Percentiles rank a stretch among this genome's conserved stretches.
Evolutionary conservation across 345 rosid genomes (phyloP).

Genomic region (Citrus hindsii): DNA sequence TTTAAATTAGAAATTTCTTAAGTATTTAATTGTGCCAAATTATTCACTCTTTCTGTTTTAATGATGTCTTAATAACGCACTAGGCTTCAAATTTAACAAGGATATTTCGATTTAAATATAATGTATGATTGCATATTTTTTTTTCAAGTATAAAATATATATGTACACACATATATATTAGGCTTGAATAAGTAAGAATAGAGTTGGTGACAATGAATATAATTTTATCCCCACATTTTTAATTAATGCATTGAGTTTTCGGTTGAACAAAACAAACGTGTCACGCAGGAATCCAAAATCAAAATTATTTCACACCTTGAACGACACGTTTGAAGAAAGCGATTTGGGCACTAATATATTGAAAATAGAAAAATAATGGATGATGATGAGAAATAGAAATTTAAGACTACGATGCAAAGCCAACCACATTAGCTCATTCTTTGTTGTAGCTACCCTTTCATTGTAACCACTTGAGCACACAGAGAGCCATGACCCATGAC

Average conservation of each 20-base stretch:
- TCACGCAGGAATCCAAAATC: neutral
- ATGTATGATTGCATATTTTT: neutral
- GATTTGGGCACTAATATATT: constrained; percentile 4
- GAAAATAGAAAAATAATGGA: neutral
- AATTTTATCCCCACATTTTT: neutral
- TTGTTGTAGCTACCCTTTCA: constrained; percentile 16
- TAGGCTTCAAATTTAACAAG: neutral
- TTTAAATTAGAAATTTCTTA: neutral
- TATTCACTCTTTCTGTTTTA: neutral
- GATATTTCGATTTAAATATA: neutral
- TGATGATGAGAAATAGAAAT: neutral
- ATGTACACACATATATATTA: neutral
- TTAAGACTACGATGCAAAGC: constrained; percentile 22
- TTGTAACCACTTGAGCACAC: constrained; percentile 6
- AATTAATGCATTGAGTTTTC: neutral
- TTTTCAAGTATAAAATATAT: neutral
- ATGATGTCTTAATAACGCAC: no score
- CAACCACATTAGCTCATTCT: constrained; percentile 18
- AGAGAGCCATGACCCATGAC: neutral
- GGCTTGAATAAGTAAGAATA: neutral
- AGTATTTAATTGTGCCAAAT: neutral
- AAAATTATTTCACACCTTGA: neutral
- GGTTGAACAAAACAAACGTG: neutral
- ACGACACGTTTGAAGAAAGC: constrained; percentile 14
- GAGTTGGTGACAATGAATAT: neutral